Base-by-base conservation (phyloP, 2,329 filamentous ascomycete species). In the Spiromastix sp. region DNA sequence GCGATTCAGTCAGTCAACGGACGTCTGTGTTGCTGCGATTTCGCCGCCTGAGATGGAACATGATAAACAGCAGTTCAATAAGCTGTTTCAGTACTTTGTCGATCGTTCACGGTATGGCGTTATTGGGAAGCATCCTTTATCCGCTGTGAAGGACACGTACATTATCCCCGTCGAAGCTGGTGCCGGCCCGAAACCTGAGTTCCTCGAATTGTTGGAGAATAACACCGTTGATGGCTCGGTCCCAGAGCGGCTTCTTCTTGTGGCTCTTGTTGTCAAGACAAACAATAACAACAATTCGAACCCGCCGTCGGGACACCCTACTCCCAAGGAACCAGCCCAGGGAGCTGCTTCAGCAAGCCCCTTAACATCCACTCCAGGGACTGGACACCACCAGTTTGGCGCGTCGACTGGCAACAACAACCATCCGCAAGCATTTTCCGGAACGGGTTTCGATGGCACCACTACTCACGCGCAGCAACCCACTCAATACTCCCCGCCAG, bases 141-240 rank as follows among this genome's bases (percentile, higher is more conserved):
- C 77, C 13, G 80, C 85, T 41, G 81, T 95, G 32, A 80, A 86
- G 40, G 89, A 96, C 53, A 84, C 87, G 2, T 96, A 96, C 56
- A 72, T 96, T 20, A 80, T 95, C 7, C 89, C 91, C 0, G 75
- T 96, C 4, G 75, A 85, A 20, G 71, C 78, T 4, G 85, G 84
- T 17, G 69, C 74, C 17, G 64, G 61, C 21, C 63, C 64, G 32
- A 73, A 89, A 28, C 89, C 91, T 0, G 83, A 87, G 42, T 94
- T 95, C 49, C 77, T 95, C 57, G 74, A 85, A 41, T 82, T 93
- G 50, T 71, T 96, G n/a, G 79, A 85, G 43, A 81, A 89, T 48
- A 87, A 87, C 55, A 74, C 75, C 19, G 73, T 95, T 20, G 83
- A 87, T 29, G 71, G 74, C 39, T 72, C 73, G 2, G 72, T 82